Conservation (phyloP, 768 basidiomycete genomes). For the Pisolithus tinctorius region DNA sequence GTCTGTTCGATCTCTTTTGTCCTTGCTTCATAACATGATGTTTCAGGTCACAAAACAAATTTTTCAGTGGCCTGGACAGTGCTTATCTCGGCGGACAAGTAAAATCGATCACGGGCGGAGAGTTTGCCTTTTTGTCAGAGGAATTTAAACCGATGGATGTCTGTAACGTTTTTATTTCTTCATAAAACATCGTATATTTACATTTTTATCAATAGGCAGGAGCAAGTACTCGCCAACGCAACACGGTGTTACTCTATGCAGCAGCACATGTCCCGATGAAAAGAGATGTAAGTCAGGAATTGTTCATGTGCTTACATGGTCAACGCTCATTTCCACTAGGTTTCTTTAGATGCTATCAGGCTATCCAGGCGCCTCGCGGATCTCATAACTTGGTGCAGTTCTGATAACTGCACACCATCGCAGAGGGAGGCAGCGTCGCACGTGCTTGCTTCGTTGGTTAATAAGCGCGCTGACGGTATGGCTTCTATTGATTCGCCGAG, state of each 20-base stretch:
- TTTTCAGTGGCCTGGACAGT: constrained; percentile 36
- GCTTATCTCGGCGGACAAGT: constrained; percentile 41
- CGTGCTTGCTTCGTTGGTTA: constrained; percentile 61
- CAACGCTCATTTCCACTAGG: constrained; percentile 30
- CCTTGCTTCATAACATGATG: constrained; percentile 1
- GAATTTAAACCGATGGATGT: constrained; percentile 51
- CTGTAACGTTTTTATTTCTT: constrained; percentile 7
- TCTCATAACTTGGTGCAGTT: constrained; percentile 57
- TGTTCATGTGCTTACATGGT: background rate
- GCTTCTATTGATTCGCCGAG: constrained; percentile 8
- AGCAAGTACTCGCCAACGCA: constrained; percentile 39
- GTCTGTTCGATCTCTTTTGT: background rate
- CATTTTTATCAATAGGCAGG: constrained; percentile 9
- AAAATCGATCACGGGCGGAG: constrained; percentile 46
- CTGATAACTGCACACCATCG: constrained; percentile 35
- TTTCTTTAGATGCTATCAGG: constrained; percentile 42
- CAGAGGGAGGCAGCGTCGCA: constrained; percentile 54
- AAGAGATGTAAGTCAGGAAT: constrained; percentile 48
- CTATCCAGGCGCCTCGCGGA: constrained; percentile 44
- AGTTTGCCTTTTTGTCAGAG: constrained; percentile 31
- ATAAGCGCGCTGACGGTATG: constrained; percentile 68
- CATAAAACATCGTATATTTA: background rate
- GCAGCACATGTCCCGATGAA: constrained; percentile 58
- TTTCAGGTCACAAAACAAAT: constrained; percentile 52
- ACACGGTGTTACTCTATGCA: constrained; percentile 61